These are phyloP conservation scores for Pseudoscleropodium purum DNA, from an alignment of 225 moss, liverwort and hornwort genomes.

Conservation along the genomic window DNA sequence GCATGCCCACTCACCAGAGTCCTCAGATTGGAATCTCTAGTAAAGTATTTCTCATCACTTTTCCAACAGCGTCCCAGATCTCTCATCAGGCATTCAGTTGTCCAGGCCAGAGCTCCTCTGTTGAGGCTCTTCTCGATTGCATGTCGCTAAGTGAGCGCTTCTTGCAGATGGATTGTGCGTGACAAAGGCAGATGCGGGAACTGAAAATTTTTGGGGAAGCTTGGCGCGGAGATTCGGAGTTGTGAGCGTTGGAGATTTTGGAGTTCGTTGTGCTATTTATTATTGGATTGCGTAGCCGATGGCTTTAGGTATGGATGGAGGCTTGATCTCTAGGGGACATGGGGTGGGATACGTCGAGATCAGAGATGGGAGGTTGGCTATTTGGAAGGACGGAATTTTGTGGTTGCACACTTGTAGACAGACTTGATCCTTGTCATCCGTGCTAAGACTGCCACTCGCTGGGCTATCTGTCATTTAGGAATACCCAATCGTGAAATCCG, in stretches of 20 bases:
- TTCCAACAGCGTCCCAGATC: background rate
- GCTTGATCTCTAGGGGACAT: background rate
- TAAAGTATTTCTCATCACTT: background rate
- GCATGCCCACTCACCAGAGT: background rate
- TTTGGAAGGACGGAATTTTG: background rate
- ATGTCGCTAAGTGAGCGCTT: background rate
- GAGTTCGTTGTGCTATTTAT: background rate
- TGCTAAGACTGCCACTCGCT: background rate
- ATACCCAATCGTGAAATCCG: background rate
- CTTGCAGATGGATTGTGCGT: background rate
- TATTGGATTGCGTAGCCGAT: background rate
- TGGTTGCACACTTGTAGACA: background rate
- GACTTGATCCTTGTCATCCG: background rate
- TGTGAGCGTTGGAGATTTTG: background rate
- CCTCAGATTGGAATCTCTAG: background rate
- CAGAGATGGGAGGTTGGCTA: background rate
- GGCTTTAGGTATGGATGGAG: background rate
- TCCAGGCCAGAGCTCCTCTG: background rate
- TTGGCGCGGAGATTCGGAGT: background rate
- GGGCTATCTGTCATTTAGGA: background rate
- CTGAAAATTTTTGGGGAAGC: too few relatives aligned
- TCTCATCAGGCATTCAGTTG: background rate
- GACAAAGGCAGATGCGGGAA: background rate
- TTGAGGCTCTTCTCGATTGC: background rate
- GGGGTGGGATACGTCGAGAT: background rate